Percentiles rank a stretch among this genome's conserved stretches.
phyloP scores from a whole-genome alignment of 2,329 filamentous ascomycete genomes.

The Corynespora cassiicola region DNA sequence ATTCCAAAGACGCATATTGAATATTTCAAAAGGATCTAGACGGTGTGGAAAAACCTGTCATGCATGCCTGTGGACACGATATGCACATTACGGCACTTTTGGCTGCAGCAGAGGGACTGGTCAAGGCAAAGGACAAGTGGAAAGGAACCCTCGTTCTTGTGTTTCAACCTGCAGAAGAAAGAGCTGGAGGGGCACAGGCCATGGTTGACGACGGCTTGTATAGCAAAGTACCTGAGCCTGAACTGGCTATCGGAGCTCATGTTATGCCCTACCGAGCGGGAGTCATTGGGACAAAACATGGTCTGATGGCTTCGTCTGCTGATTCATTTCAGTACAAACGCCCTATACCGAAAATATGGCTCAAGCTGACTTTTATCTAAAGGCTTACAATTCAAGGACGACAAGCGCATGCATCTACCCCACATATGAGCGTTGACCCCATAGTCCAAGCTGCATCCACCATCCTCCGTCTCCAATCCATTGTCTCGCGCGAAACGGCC shows the following conservation, averaged over 20 bases:
- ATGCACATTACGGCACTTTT: conserved; percentile 68
- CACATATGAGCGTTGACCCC: conserved; percentile 64
- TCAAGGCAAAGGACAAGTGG: conserved; percentile 57
- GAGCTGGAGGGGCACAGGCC: conserved; percentile 65
- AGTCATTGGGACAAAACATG: conserved; percentile 50
- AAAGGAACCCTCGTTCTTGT: conserved; percentile 67
- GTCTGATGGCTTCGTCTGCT: conserved; percentile 50
- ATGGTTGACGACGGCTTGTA: conserved; percentile 69
- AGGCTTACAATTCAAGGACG: conserved; percentile 64
- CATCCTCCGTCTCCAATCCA: conserved; percentile 65
- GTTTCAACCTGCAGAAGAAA: conserved; percentile 74
- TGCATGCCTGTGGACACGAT: conserved; percentile 72
- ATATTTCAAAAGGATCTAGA: conserved; percentile 54
- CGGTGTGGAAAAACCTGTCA: conserved; percentile 61
- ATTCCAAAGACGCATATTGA: too few species aligned
- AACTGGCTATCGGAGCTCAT: conserved; percentile 64
- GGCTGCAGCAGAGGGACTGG: conserved; percentile 60
- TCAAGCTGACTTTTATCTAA: conserved; percentile 26
- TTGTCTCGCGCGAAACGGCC: conserved; percentile 62
- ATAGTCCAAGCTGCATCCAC: conserved; percentile 64
- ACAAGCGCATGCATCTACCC: conserved; percentile 64
- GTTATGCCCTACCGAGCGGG: conserved; percentile 56
- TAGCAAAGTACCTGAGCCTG: conserved; percentile 60
- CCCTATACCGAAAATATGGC: conserved; percentile 1
- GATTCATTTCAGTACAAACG: conserved; percentile 42